Conservation (phyloP, 2,329 filamentous ascomycete genomes). For the Monosporascus sp. region DNA sequence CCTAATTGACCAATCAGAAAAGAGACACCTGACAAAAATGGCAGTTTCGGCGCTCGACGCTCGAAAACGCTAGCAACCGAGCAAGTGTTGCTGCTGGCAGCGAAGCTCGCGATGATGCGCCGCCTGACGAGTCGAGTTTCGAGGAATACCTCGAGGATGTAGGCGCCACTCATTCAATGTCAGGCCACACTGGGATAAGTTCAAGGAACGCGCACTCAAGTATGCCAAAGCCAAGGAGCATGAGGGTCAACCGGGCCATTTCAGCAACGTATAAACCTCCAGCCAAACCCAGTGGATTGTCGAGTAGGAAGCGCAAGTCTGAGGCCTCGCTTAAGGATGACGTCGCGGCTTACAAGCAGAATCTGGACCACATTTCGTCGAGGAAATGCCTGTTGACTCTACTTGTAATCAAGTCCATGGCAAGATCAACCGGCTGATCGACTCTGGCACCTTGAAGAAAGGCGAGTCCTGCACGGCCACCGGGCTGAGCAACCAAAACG, state of each 20-base stretch:
- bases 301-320: slow-evolving; percentile 16
- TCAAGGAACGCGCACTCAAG: background rate
- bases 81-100: slow-evolving; percentile 19
- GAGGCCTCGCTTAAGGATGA: slow-evolving; percentile 17
- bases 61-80: slow-evolving; percentile 26
- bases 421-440: slow-evolving; percentile 13
- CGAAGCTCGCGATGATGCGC: background rate
- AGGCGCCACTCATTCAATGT: too few relatives aligned
- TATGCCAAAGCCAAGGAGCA: background rate
- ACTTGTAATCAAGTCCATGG: slow-evolving; percentile 8
- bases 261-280: background rate
- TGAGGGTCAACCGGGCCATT: background rate
- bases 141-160: too few relatives aligned
- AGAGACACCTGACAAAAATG: background rate
- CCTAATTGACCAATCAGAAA: background rate
- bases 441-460: slow-evolving; percentile 16
- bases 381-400: slow-evolving; percentile 1
- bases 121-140: background rate
- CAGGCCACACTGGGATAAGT: too few relatives aligned
- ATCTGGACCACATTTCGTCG: slow-evolving; percentile 7
- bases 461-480: slow-evolving; percentile 11
- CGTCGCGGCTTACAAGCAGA: slow-evolving; percentile 18
- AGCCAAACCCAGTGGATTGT: background rate
- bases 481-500: slow-evolving; percentile 1
- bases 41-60: slow-evolving; percentile 5